phyloP scores from a whole-genome alignment of 805 yeast genomes.

The Metschnikowia cerradonensis region DNA sequence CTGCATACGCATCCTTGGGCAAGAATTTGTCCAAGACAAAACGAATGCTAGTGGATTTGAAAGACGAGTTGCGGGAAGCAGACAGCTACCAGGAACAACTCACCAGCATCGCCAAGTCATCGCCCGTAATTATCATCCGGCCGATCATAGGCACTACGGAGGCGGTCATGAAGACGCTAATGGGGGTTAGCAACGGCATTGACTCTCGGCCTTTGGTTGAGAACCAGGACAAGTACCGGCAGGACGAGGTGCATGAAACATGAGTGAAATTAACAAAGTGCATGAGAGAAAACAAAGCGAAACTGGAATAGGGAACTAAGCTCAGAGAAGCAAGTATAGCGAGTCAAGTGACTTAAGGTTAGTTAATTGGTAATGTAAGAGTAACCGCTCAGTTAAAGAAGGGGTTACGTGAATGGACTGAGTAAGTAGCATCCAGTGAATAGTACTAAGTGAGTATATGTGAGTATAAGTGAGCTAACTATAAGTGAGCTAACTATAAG shows the following conservation, averaged over 20 bases:
- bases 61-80: constrained; percentile 58
- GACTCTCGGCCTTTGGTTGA: constrained; percentile 60
- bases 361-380: too few relatives aligned
- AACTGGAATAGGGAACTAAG: too few relatives aligned
- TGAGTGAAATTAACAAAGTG: background rate
- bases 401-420: too few relatives aligned
- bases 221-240: constrained; percentile 62
- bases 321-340: too few relatives aligned
- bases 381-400: too few relatives aligned
- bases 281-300: too few relatives aligned
- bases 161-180: constrained; percentile 74
- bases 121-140: constrained; percentile 76
- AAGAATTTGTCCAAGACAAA: constrained; percentile 63
- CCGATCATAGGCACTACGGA: constrained; percentile 93
- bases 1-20: constrained; percentile 73
- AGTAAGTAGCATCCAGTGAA: too few relatives aligned
- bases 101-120: constrained; percentile 61
- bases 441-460: too few relatives aligned
- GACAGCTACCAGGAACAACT: constrained; percentile 67
- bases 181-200: constrained; percentile 79
- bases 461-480: too few relatives aligned
- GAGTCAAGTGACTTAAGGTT: too few relatives aligned
- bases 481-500: too few relatives aligned
- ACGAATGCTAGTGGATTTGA: constrained; percentile 56
- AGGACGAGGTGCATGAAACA: background rate